A percentile compares a stretch with the other conserved stretches of the same genome.
phyloP scores from a whole-genome alignment of 441 rosid species.

The Macaranga tanarius region DNA sequence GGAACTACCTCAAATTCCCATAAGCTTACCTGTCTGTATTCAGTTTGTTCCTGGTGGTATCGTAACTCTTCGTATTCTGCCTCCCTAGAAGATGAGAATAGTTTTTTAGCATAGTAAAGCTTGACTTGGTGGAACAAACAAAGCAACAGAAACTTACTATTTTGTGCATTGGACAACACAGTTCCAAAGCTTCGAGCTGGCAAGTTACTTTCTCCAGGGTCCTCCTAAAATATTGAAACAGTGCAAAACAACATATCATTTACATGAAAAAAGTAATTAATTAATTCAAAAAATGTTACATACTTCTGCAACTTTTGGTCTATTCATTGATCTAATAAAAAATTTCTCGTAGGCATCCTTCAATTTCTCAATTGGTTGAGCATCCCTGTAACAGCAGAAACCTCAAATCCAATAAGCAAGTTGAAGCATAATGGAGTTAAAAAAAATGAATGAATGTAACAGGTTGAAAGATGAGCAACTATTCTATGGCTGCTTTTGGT shows the following conservation, averaged over 20 bases:
- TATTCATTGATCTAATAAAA: conserved; percentile 54
- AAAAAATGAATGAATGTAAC: conserved; percentile 4
- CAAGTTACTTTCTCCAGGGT: conserved; percentile 42
- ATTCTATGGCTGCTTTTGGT: background rate
- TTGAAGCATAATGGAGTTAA: background rate
- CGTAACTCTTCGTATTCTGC: conserved; percentile 38
- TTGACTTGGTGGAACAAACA: conserved; percentile 15
- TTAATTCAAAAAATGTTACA: conserved; percentile 6
- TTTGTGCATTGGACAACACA: conserved; percentile 52
- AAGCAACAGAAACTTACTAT: conserved; percentile 41
- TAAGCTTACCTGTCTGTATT: conserved; percentile 55
- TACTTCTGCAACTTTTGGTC: conserved; percentile 44
- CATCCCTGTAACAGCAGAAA: conserved; percentile 40
- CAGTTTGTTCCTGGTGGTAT: conserved; percentile 40
- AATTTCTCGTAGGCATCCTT: conserved; percentile 66
- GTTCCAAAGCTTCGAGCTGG: conserved; percentile 84
- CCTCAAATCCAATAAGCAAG: conserved; percentile 1
- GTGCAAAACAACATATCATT: conserved; percentile 8
- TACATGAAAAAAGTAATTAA: background rate
- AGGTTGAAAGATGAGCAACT: background rate
- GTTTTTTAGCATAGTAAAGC: conserved; percentile 12
- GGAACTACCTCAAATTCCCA: background rate
- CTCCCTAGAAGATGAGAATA: conserved; percentile 41
- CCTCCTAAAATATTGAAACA: conserved; percentile 41
- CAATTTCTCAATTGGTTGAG: conserved; percentile 64